phyloP scores from a whole-genome alignment of 768 basidiomycete genomes.

The Clitopilus passeckerianus region DNA sequence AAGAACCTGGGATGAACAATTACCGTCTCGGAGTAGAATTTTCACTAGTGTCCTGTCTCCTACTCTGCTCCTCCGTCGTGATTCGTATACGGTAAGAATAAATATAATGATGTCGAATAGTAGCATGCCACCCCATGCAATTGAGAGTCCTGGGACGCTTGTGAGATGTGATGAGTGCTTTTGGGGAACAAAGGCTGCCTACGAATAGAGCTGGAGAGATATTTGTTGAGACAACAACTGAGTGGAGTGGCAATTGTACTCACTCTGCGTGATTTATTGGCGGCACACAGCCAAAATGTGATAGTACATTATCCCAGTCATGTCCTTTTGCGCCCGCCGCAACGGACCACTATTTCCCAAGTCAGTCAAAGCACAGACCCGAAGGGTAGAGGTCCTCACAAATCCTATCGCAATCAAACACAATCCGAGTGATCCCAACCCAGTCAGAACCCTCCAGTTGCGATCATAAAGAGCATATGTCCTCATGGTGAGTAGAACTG shows the following conservation, averaged over 20 bases:
- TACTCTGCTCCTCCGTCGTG: conserved; percentile 17
- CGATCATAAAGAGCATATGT: conserved; percentile 36
- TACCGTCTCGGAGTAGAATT: conserved; percentile 40
- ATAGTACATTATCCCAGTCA: background rate
- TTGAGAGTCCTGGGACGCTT: conserved; percentile 22
- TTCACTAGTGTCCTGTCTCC: conserved; percentile 18
- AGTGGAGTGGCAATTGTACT: conserved; percentile 2
- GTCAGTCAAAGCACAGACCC: background rate
- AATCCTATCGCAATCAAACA: conserved; percentile 21
- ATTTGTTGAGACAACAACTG: background rate
- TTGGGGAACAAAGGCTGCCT: background rate
- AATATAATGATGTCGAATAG: conserved; percentile 37
- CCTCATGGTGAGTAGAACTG: conserved; percentile 33
- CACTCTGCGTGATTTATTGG: conserved; percentile 15
- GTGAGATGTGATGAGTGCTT: background rate
- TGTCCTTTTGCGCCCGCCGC: conserved; percentile 4
- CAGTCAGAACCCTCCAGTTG: conserved; percentile 17
- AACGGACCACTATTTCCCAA: conserved; percentile 17
- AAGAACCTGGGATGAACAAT: conserved; percentile 3
- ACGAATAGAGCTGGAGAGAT: conserved; percentile 12
- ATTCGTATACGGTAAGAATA: conserved; percentile 32
- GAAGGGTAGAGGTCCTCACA: conserved; percentile 9
- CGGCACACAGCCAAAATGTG: conserved; percentile 16
- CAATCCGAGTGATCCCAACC: conserved; percentile 18
- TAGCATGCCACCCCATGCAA: conserved; percentile 35